Percentiles rank a stretch among this genome's conserved stretches.
Conservation (phyloP, 768 basidiomycete species). For the Boletus sp. region DNA sequence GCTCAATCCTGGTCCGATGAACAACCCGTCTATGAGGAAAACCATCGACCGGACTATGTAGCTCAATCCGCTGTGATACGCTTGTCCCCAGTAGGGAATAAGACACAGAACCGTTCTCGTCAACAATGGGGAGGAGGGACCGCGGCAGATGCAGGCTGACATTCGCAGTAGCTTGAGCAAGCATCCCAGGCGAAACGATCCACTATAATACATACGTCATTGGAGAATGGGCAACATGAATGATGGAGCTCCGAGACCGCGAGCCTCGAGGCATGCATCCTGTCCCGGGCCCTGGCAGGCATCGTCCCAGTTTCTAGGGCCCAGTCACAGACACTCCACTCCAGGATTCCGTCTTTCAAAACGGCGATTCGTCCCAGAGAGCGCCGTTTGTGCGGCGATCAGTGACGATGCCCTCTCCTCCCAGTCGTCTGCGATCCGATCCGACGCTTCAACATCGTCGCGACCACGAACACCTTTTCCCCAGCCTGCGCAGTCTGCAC, state of each 20-base stretch:
- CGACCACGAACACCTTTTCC: no score
- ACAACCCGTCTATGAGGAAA: no score
- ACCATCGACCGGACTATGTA: no score
- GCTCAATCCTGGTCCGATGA: background rate
- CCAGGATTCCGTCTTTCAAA: background rate
- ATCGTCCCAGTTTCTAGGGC: background rate
- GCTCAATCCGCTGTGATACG: background rate
- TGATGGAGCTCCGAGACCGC: background rate
- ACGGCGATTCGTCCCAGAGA: background rate
- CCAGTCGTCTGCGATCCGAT: background rate
- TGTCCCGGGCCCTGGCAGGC: background rate
- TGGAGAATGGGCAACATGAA: background rate
- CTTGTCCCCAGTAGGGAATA: background rate
- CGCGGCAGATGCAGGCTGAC: background rate
- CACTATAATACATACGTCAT: background rate
- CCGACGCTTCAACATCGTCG: no score
- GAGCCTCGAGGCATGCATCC: background rate
- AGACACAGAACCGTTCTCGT: background rate
- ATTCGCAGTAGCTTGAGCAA: background rate
- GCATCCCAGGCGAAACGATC: background rate
- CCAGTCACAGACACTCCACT: background rate
- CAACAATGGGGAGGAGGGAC: background rate
- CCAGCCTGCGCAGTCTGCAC: background rate
- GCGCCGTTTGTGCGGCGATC: background rate
- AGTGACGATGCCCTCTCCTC: background rate